Percentiles rank a stretch among this genome's conserved stretches.
phyloP scores from a whole-genome alignment of 2,329 filamentous ascomycete genomes.

The Colletotrichum tropicale region DNA sequence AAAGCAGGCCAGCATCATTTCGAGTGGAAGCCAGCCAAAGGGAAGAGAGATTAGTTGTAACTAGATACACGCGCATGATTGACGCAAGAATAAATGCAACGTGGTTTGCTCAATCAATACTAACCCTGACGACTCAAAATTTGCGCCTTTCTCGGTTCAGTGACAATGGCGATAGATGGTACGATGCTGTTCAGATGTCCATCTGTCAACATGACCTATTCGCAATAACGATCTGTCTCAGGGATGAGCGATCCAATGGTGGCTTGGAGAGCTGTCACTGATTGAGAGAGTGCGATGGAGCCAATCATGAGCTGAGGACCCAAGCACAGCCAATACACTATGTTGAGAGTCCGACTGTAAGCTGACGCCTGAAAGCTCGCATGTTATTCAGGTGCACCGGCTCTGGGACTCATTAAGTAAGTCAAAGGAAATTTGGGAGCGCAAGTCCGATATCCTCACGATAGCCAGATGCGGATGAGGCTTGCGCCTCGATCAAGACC shows the following conservation, averaged over 20 bases:
- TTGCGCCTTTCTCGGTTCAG: background rate
- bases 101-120: too few species aligned
- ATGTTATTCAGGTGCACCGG: background rate
- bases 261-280: background rate
- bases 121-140: too few species aligned
- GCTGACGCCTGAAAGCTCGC: background rate
- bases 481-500: background rate
- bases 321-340: background rate
- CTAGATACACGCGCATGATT: background rate
- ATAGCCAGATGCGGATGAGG: background rate
- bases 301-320: background rate
- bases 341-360: background rate
- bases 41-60: background rate
- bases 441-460: background rate
- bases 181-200: background rate
- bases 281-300: background rate
- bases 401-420: background rate
- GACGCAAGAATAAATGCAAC: accelerated
- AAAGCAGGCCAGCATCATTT: conserved; percentile 64
- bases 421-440: background rate
- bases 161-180: background rate
- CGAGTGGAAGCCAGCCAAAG: conserved; percentile 58
- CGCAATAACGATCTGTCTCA: too few species aligned
- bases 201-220: background rate
- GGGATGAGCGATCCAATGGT: background rate